Conservation (phyloP, 805 yeast genomes). For the Saturnispora hagleri region DNA sequence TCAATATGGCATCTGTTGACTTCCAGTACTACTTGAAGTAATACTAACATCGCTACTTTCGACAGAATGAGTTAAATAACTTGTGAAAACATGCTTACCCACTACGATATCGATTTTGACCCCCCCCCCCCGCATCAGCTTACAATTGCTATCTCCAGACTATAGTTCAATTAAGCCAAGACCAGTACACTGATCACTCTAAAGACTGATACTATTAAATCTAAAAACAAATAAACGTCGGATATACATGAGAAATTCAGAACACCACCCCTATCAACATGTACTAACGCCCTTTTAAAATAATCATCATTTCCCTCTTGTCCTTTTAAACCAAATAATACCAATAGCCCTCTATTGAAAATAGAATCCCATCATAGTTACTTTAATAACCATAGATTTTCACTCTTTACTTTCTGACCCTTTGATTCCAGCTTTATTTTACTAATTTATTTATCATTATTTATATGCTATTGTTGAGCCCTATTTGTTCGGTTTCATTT, state of each 20-base stretch:
- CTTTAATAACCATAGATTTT: not conserved
- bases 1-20: not conserved
- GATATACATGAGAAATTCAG: not conserved
- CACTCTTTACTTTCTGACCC: not conserved
- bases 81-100: conserved; percentile 3
- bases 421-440: not conserved
- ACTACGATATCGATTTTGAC: not conserved
- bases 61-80: conserved; percentile 4
- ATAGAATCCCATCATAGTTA: not conserved
- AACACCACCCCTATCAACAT: not conserved
- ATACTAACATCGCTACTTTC: not conserved
- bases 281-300: not conserved
- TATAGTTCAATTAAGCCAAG: not conserved
- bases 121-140: not conserved
- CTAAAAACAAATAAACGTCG: not conserved
- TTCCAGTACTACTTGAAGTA: no score
- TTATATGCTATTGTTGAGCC: not conserved
- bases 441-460: not conserved
- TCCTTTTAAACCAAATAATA: not conserved
- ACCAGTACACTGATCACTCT: not conserved
- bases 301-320: not conserved
- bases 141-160: not conserved
- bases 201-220: not conserved
- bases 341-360: not conserved
- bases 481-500: not conserved